Base-by-base conservation (phyloP, 2,329 filamentous ascomycete genomes). In the Penicillium olsonii region DNA sequence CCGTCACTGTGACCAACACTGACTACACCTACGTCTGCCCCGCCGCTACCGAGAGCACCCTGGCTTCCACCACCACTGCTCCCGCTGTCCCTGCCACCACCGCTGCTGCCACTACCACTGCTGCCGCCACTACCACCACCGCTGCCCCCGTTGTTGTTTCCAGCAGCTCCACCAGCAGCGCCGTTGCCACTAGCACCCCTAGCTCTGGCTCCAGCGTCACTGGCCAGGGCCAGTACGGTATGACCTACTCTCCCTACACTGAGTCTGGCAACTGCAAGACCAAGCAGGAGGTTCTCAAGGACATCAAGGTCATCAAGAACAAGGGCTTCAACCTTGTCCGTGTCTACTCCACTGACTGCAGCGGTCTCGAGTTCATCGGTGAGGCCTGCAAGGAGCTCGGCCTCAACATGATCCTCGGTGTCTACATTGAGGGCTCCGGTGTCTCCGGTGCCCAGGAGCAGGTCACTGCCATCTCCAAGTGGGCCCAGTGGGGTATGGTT, bases 301-400 rank as follows among this genome's bases (percentile, higher is more conserved):
- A 92, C 58, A 79, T 92, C 59, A 68, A 72, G 33, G 60, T 71
- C 52, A 87, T 92, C 67, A 81, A 84, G 65, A 42, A 62, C 45
- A 81, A 82, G 57, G 88, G 87, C 52, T 90, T 92, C 82, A 74
- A 73, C 56, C 77, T 81, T 42, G 71, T 92, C 69, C 92, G 92
- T 71, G 79, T 94, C 68, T 97, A 97, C 84, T 90, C 87, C 57
- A 92, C 91, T 61, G 92, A 96, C 82, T 97, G 92, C 81, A 79
- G 82, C 73, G 87, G 87, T 47, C 87, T 95, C 53, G 74, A 84
- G 68, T 85, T 83, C 72, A 85, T 96, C 50, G 89, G 89, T 56
- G 72, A 75, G 37, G 88, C 89, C 52, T 85, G 81, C 74, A 72
- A 81, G 64, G 71, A 81, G 62, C 68, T 85, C 71, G 85, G 87